Evolutionary conservation across 1,284 basidiomycete genomes (phyloP), one percentile per base, ranked within the genome.

Genomic region (Boletus mariae): DNA sequence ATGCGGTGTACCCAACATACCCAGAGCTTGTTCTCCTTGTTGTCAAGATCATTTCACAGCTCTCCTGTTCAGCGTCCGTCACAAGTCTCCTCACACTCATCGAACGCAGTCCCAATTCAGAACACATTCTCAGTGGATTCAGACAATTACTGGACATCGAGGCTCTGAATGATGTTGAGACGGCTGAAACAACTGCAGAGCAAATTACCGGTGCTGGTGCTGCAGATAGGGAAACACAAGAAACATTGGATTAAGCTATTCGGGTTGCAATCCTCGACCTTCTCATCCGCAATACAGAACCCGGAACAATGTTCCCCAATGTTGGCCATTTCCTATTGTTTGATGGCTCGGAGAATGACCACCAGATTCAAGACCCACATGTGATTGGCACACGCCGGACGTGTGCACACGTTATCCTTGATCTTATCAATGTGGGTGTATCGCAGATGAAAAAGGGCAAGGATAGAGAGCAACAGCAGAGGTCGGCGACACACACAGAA

Each of bases 301-400:
- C 72, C 0, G 78, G 77, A 43, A 71, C 80, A 10, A 71, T 84
- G 0, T 91, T 86, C 54, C 93, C 95, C 13, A 98, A 96, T 62
- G 67, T 98, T 34, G 90, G 90, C 0, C 93, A 98, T 73, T 90
- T 93, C 69, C 74, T 99, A 8, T 80, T 99, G 6, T 92, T 95
- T 65, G 90, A 86, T 1, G 71, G 77, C 2, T 71, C 73, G 40
- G 74, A 75, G 35, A 71, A 71, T 44, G 75, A 82, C 45, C 76
- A 79, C 56, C 80, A 79, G 55, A 84, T 91, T 43, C 84, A 89
- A 63, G 88, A 90, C 63, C 87, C 87, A 0, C 82, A 85, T 58
- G 86, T 89, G 1, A 76, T 90, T 2, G 83, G 84, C 35, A 5
- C 92, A 96, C 62, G 81, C 17, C 17, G 17, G 17, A 17, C 17